Evolutionary conservation across 208 protist genomes (phyloP).

Genomic region (Histomonas meleagridis): DNA sequence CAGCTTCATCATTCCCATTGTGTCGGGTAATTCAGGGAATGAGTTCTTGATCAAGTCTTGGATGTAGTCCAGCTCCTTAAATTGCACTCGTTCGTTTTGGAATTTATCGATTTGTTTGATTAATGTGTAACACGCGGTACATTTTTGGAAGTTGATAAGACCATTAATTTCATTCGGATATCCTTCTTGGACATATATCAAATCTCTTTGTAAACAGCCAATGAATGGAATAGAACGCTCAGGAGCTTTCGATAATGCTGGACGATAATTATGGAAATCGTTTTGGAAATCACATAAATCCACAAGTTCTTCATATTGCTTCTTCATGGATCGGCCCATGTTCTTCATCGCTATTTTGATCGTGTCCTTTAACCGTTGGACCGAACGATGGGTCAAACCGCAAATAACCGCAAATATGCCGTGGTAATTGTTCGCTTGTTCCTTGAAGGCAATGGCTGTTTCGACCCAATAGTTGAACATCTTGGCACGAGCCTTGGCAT

Average conservation of each 20-base stretch:
- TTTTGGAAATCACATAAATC: neutral
- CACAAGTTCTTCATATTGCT: neutral
- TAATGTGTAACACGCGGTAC: neutral
- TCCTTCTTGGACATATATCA: neutral
- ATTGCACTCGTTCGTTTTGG: neutral
- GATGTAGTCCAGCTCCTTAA: neutral
- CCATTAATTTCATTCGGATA: neutral
- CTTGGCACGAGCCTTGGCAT: neutral
- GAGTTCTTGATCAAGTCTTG: neutral
- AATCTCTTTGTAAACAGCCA: slow-evolving; percentile 19
- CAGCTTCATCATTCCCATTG: neutral
- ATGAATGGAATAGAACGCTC: neutral
- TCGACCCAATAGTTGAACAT: neutral
- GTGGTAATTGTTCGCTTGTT: neutral
- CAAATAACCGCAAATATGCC: neutral
- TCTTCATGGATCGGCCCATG: neutral
- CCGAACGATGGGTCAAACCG: neutral
- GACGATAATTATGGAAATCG: neutral
- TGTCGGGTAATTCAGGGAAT: neutral
- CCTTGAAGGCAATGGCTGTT: neutral
- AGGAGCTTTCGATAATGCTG: neutral
- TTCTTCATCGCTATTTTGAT: neutral
- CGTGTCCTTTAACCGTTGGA: neutral
- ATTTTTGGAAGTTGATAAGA: slow-evolving; percentile 9
- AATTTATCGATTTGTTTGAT: neutral